Evolutionary conservation across 2,329 filamentous ascomycete species (phyloP).

Genomic region (Colletotrichum cereale): DNA sequence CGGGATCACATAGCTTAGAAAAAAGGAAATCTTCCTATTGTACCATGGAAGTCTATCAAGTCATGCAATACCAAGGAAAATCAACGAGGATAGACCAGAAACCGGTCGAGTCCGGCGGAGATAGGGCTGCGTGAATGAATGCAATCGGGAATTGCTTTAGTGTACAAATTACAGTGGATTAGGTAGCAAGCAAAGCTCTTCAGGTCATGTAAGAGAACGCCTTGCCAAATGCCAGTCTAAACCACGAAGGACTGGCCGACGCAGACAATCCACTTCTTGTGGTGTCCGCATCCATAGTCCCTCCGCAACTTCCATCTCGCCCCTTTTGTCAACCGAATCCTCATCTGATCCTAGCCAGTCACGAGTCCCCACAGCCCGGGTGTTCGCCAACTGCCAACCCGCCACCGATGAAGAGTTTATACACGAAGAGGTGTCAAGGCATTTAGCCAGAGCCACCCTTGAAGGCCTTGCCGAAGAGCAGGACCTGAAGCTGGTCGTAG

Average conservation of each 20-base stretch:
- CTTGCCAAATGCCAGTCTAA: conserved; percentile 64
- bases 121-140: conserved; percentile 53
- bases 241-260: conserved; percentile 57
- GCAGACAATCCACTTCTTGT: conserved; percentile 46
- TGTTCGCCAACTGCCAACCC: conserved; percentile 49
- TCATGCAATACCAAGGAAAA: conserved; percentile 40
- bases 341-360: conserved; percentile 44
- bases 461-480: conserved; percentile 99
- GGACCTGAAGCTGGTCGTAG: conserved; percentile 99
- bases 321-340: conserved; percentile 56
- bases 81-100: conserved; percentile 40
- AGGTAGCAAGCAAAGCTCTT: conserved; percentile 57
- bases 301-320: conserved; percentile 62
- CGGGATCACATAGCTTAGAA: not conserved
- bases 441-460: conserved; percentile 72
- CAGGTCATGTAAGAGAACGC: conserved; percentile 59
- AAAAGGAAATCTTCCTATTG: conserved; percentile 35
- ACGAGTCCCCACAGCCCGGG: conserved; percentile 52
- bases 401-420: conserved; percentile 55
- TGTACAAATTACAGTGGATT: conserved; percentile 74
- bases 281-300: conserved; percentile 57
- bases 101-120: conserved; percentile 47
- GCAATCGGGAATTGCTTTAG: conserved; percentile 66
- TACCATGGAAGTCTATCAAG: conserved; percentile 34
- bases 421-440: conserved; percentile 52